Conservation (phyloP, 1,284 basidiomycete species). For the Malassezia globosa region DNA sequence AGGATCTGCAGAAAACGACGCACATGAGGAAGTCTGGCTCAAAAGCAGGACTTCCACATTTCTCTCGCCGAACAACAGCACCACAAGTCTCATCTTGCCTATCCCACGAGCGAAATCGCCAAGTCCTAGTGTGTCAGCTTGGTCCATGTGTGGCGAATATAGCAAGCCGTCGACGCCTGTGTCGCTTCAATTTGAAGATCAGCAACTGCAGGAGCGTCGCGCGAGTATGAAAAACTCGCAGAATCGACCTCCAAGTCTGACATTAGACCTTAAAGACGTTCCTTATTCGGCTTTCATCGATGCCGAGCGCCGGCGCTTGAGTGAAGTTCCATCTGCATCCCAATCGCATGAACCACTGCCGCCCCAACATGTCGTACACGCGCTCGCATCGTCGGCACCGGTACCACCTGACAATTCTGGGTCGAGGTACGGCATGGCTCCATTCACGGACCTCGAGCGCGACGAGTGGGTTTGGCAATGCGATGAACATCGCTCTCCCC, state of each 20-base stretch:
- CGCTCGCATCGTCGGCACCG: neutral
- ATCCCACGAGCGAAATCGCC: neutral
- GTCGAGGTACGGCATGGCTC: constrained; percentile 2
- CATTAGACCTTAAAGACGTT: constrained; percentile 4
- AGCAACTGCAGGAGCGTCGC: neutral
- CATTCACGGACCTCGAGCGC: constrained; percentile 6
- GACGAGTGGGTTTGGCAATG: constrained; percentile 13
- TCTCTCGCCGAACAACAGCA: too few species aligned
- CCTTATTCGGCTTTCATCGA: constrained; percentile 6
- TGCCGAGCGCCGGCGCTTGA: constrained; percentile 10
- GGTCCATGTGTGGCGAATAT: too few species aligned
- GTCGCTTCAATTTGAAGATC: neutral
- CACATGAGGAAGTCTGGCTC: neutral
- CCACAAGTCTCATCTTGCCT: neutral
- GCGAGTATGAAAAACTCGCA: too few species aligned
- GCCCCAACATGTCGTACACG: too few species aligned
- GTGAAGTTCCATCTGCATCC: neutral
- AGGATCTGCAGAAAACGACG: neutral
- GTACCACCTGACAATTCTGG: neutral
- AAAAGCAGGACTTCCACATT: too few species aligned
- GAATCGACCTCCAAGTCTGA: neutral
- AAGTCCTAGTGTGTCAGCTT: too few species aligned
- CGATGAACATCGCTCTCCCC: neutral
- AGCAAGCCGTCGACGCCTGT: neutral
- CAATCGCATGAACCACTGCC: too few species aligned